Percentiles rank a stretch among this genome's conserved stretches.
These are phyloP conservation scores for Ganoderma leucocontextum DNA, from an alignment of 1,284 basidiomycete genomes.

Conservation along the genomic window DNA sequence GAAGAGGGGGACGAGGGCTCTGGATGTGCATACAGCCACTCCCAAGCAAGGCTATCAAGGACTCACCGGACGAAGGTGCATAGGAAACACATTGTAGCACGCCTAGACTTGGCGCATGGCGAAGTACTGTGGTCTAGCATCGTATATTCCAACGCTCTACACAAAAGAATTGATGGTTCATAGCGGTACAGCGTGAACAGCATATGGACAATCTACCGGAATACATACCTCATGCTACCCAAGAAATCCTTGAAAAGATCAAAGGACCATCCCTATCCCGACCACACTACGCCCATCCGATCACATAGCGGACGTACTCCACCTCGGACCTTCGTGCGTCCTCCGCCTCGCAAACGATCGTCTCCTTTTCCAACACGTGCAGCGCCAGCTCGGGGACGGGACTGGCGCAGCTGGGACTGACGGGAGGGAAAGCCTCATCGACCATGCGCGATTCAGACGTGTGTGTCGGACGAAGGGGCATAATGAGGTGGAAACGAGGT, in stretches of 20 bases:
- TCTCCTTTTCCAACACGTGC: constrained; percentile 58
- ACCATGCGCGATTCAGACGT: constrained; percentile 63
- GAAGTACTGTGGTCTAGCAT: no score
- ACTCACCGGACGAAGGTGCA: no score
- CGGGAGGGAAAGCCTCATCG: constrained; percentile 60
- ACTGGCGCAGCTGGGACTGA: neutral
- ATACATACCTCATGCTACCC: neutral
- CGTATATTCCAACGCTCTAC: no score
- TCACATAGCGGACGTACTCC: constrained; percentile 70
- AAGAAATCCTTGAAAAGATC: neutral
- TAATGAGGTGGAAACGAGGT: constrained; percentile 72
- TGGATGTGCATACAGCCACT: no score
- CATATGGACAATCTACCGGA: neutral
- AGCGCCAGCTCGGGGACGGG: constrained; percentile 35
- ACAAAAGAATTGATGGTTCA: no score
- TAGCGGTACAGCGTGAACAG: no score
- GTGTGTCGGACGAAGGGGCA: constrained; percentile 77
- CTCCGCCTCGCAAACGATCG: constrained; percentile 60
- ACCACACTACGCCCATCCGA: constrained; percentile 57
- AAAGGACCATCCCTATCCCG: neutral
- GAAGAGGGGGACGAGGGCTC: no score
- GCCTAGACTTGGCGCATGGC: no score
- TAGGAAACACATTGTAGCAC: no score
- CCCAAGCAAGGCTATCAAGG: neutral
- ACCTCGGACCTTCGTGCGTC: constrained; percentile 48